phyloP scores from a whole-genome alignment of 352 stramenopile genomes.

The Pythium periplocum region DNA sequence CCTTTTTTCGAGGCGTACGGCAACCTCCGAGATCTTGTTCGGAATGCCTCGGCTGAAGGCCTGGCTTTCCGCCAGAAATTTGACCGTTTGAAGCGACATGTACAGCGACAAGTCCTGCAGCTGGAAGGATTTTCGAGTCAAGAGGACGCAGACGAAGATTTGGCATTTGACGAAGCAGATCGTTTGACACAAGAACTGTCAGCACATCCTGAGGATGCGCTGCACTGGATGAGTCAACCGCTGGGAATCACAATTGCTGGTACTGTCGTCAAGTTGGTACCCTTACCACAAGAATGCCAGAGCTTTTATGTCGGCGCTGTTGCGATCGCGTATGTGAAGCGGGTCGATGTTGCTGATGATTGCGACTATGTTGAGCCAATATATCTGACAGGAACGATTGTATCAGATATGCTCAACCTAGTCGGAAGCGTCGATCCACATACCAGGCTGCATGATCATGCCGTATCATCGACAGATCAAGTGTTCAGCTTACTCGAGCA shows the following conservation, averaged over 20 bases:
- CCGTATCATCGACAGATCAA: neutral
- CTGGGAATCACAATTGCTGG: conserved; percentile 23
- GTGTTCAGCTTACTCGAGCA: neutral
- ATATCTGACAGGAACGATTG: conserved; percentile 26
- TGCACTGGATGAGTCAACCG: conserved; percentile 11
- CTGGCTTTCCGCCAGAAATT: no score
- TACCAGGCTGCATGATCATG: neutral
- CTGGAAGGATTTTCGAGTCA: no score
- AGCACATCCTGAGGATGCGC: conserved; percentile 18
- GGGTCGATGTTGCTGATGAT: conserved; percentile 8
- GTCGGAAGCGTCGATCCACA: no score
- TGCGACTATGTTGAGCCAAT: conserved; percentile 20
- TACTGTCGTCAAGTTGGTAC: conserved; percentile 28
- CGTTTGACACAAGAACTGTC: conserved; percentile 48
- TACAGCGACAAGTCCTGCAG: no score
- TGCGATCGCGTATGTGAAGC: conserved; percentile 30
- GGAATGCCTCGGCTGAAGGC: no score
- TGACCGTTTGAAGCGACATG: no score
- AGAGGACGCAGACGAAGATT: conserved; percentile 21
- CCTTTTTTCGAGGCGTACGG: conserved; percentile 31
- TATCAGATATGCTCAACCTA: neutral
- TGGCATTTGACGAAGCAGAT: conserved; percentile 39
- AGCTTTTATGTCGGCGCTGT: conserved; percentile 13
- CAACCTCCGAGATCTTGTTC: conserved; percentile 4
- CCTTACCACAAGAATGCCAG: conserved; percentile 15